Conservation (phyloP, 345 rosid species). For the Eucalyptus brandiana region DNA sequence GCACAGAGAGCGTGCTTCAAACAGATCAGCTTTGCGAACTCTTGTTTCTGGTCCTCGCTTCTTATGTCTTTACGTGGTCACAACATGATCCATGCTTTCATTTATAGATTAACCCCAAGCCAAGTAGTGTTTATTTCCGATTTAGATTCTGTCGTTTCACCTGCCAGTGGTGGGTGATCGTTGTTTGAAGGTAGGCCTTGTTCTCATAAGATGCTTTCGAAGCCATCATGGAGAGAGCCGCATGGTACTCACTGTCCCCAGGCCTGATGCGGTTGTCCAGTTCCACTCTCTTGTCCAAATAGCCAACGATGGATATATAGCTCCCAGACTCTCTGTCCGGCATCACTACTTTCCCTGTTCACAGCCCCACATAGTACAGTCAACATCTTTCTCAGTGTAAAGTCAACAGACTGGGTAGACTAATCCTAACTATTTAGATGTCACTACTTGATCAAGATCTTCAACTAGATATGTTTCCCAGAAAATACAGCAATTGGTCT, state of each 20-base stretch:
- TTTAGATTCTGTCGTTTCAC: background rate
- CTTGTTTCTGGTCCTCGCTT: background rate
- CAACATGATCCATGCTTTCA: background rate
- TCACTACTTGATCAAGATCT: background rate
- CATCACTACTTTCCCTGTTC: conserved; percentile 25
- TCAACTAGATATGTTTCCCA: background rate
- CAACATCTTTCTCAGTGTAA: background rate
- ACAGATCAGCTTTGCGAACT: background rate
- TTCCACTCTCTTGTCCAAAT: conserved; percentile 28
- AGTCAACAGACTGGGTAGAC: background rate
- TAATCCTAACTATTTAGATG: background rate
- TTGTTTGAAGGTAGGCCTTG: conserved; percentile 19
- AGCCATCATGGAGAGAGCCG: conserved; percentile 56
- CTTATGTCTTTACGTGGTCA: background rate
- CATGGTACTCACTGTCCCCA: conserved; percentile 27
- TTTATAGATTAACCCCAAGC: background rate
- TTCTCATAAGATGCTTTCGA: conserved; percentile 61
- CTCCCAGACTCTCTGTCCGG: conserved; percentile 28
- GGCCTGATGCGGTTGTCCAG: conserved; percentile 23
- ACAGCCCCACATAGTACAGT: background rate
- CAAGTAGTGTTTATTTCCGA: too few species aligned
- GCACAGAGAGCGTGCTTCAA: background rate
- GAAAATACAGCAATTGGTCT: too few species aligned
- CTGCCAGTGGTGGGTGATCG: conserved; percentile 43
- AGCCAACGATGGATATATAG: conserved; percentile 28